A percentile compares a stretch with the other conserved stretches of the same genome.
Conservation (phyloP, 2,329 filamentous ascomycete genomes). For the Sporothrix variecibatus region DNA sequence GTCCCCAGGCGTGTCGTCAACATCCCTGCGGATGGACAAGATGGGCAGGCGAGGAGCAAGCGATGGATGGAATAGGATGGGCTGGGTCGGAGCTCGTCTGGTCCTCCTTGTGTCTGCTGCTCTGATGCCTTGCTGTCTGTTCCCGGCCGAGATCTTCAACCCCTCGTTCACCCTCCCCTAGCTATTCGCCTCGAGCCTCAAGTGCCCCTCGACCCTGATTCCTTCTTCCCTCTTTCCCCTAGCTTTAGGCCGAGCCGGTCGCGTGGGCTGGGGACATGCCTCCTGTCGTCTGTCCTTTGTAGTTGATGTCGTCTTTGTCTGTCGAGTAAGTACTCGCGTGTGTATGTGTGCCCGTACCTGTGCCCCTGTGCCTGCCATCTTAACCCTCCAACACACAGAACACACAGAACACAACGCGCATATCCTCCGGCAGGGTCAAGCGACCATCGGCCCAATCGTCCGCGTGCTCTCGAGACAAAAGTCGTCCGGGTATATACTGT, state of each 20-base stretch:
- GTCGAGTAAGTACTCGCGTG: constrained; percentile 14
- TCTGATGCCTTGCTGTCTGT: background rate
- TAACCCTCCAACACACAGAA: background rate
- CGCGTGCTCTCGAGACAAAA: constrained; percentile 24
- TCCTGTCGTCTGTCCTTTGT: constrained; percentile 3
- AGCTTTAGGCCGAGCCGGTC: background rate
- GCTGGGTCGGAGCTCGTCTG: background rate
- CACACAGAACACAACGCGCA: background rate
- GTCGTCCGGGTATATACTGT: constrained; percentile 26
- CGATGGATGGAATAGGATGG: background rate
- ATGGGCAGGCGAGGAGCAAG: background rate
- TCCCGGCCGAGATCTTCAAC: constrained; percentile 19
- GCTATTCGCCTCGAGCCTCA: background rate
- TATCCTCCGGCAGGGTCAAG: constrained; percentile 24
- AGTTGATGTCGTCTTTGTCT: background rate
- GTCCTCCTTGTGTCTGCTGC: background rate
- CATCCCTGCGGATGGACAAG: constrained; percentile 22
- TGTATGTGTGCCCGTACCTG: background rate
- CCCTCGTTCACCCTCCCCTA: background rate
- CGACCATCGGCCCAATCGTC: constrained; percentile 25
- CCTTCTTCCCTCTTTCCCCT: background rate
- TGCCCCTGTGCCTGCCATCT: background rate
- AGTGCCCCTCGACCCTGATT: constrained; percentile 1
- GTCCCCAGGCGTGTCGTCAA: constrained; percentile 21
- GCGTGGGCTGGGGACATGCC: constrained; percentile 20